phyloP scores from a whole-genome alignment of 345 rosid species.

The Brassica cretica region DNA sequence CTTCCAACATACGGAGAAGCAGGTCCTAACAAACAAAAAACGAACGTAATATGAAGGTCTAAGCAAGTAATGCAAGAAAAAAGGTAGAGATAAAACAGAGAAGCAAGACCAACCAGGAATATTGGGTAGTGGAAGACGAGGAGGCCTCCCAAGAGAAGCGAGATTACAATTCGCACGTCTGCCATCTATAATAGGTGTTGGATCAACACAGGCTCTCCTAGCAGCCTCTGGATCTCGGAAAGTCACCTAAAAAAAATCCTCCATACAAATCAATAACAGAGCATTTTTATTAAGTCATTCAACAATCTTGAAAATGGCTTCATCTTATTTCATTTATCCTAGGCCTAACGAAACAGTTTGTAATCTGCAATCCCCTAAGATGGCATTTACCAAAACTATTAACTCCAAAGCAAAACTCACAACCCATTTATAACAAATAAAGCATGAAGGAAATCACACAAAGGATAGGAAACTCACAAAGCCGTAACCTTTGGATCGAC shows the following conservation, averaged over 20 bases:
- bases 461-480: conserved; percentile 67
- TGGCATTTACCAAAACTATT: neutral
- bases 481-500: conserved; percentile 97
- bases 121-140: neutral
- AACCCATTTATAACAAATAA: neutral
- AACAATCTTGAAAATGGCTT: neutral
- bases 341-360: neutral
- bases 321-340: neutral
- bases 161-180: neutral
- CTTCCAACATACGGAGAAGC: conserved; percentile 55
- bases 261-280: neutral
- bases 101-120: neutral
- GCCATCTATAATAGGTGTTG: neutral
- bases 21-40: conserved; percentile 50
- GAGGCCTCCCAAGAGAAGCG: neutral
- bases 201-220: neutral
- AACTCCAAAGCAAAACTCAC: neutral
- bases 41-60: neutral
- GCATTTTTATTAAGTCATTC: neutral
- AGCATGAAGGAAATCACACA: neutral
- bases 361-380: neutral
- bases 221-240: neutral
- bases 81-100: neutral
- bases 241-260: neutral
- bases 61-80: conserved; percentile 8